These are phyloP conservation scores for Rhizopus delemar DNA, from an alignment of 371 early-diverging fungal genomes.

Conservation along the genomic window DNA sequence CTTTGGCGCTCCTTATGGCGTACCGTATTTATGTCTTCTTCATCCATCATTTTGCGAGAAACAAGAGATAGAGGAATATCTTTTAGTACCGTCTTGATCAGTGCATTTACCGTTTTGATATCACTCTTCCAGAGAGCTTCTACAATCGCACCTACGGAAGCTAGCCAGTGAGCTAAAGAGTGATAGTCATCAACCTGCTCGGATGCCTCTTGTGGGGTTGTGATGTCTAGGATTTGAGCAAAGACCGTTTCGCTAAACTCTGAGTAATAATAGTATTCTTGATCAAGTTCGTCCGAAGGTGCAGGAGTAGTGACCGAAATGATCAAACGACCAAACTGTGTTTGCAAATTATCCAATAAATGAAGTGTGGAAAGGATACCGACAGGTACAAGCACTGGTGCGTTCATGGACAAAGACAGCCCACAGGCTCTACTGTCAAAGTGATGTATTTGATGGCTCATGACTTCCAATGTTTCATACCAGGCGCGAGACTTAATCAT, in stretches of 20 bases:
- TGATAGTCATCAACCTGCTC: conserved; percentile 25
- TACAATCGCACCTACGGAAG: conserved; percentile 38
- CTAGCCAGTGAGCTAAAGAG: conserved; percentile 37
- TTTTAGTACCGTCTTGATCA: conserved; percentile 14
- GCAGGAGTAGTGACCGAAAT: conserved; percentile 31
- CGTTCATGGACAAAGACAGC: conserved; percentile 32
- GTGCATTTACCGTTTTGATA: conserved; percentile 21
- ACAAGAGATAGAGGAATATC: conserved; percentile 28
- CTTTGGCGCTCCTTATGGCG: conserved; percentile 24
- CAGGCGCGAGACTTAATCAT: conserved; percentile 44
- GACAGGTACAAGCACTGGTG: conserved; percentile 33
- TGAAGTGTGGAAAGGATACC: conserved; percentile 36
- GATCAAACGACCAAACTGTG: conserved; percentile 38
- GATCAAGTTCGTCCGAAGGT: conserved; percentile 12
- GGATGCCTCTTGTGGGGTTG: conserved; percentile 8
- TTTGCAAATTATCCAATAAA: conserved; percentile 39
- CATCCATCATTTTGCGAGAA: conserved; percentile 16
- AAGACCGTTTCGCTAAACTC: conserved; percentile 33
- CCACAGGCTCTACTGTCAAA: conserved; percentile 20
- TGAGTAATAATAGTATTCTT: conserved; percentile 11
- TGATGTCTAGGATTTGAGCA: conserved; percentile 32
- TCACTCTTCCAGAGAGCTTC: conserved; percentile 44
- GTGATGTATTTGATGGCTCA: conserved; percentile 29
- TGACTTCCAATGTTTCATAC: conserved; percentile 38
- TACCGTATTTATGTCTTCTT: conserved; percentile 13